Conservation (phyloP, 2,329 filamentous ascomycete genomes). For the Orbilia brochopaga region DNA sequence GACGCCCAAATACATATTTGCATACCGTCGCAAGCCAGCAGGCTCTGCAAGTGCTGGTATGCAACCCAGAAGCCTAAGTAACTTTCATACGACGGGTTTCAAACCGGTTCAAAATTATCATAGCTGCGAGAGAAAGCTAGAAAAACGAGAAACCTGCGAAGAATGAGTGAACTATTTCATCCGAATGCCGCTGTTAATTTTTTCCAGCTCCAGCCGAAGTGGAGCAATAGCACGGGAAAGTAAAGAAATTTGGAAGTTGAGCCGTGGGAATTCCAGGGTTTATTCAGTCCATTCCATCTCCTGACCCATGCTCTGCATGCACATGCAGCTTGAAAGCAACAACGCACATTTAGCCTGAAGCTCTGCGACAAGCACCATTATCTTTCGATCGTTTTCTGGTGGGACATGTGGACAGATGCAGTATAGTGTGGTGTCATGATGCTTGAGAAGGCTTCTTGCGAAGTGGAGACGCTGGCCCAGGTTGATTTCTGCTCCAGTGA, state of each 20-base stretch:
- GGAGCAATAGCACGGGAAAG: constrained; percentile 31
- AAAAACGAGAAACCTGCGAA: too few relatives aligned
- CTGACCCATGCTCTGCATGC: background rate
- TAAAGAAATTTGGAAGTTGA: background rate
- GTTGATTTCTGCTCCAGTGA: constrained; percentile 21
- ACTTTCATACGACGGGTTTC: too few relatives aligned
- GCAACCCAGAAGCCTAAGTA: too few relatives aligned
- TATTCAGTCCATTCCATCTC: constrained; percentile 27
- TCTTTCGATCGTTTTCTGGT: constrained; percentile 15
- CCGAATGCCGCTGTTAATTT: constrained; percentile 51
- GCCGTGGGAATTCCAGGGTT: constrained; percentile 11
- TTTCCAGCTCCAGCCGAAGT: constrained; percentile 48
- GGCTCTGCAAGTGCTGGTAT: too few relatives aligned
- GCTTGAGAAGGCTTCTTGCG: constrained; percentile 10
- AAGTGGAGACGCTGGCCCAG: constrained; percentile 39
- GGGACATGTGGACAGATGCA: constrained; percentile 48
- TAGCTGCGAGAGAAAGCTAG: too few relatives aligned
- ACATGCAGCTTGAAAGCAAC: constrained; percentile 33
- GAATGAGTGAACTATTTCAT: constrained; percentile 15
- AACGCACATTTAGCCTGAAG: constrained; percentile 49
- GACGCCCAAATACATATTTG: too few relatives aligned
- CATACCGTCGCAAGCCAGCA: too few relatives aligned
- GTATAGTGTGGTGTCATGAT: constrained; percentile 27
- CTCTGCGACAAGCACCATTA: constrained; percentile 12
- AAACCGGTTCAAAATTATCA: too few relatives aligned